Evolutionary conservation across 192 early-diverging fungal genomes (phyloP).

Genomic region (Lobosporangium transversale): DNA sequence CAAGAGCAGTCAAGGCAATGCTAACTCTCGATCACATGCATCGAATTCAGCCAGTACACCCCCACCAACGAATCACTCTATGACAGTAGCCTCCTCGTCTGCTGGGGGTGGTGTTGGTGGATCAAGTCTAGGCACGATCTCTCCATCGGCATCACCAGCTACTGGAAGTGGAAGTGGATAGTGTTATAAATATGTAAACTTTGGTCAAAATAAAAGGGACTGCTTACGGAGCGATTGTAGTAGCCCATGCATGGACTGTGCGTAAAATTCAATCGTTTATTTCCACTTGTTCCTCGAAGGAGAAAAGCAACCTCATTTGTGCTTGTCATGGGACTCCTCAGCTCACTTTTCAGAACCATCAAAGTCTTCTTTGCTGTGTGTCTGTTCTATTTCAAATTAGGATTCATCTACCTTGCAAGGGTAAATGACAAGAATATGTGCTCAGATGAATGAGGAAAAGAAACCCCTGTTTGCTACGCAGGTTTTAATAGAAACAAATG

Average conservation of each 20-base stretch:
- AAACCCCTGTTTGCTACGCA: background rate
- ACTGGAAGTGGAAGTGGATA: background rate
- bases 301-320: no score
- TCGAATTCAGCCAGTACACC: slow-evolving; percentile 10
- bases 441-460: background rate
- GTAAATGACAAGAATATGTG: slow-evolving; percentile 3
- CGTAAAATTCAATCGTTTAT: background rate
- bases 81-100: background rate
- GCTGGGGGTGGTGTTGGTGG: background rate
- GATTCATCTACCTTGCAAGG: slow-evolving; percentile 41
- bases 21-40: slow-evolving; percentile 1
- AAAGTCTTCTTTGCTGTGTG: slow-evolving; percentile 39
- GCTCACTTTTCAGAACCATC: slow-evolving; percentile 7
- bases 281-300: background rate
- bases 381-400: slow-evolving; percentile 40
- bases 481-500: background rate
- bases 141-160: background rate
- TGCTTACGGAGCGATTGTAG: no score
- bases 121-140: background rate
- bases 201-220: no score
- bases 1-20: slow-evolving; percentile 11
- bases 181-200: no score
- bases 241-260: background rate
- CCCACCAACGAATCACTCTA: background rate
- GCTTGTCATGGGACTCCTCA: slow-evolving; percentile 24